Evolutionary conservation across 306 rosid genomes (phyloP), one percentile per base, ranked within the genome.

Genomic region (Vigna mungo): DNA sequence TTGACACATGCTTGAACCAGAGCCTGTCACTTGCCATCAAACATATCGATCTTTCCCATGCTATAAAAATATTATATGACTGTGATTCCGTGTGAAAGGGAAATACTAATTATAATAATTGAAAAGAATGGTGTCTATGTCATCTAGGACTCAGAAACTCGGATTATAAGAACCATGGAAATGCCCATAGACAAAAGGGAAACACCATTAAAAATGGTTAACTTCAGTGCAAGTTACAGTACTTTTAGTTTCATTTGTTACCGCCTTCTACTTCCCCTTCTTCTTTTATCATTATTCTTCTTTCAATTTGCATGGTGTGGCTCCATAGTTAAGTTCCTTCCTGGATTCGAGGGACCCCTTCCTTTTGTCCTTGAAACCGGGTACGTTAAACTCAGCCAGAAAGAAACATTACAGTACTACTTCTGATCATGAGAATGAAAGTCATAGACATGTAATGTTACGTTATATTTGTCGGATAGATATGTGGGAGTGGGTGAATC

Each of bases 351-450:
- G 2, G 94, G 91, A 18, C 81, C 92, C 43, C 93, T 92, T 51
- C 96, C 96, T 13, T 89, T 90, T 60, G 44, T 81, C 1, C 87
- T 89, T 7, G 87, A 90, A 86, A 88, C 96, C 0, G 93, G 98
- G 96, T 90, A 18, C 49, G 85, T 73, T 25, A 27, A 14, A 71
- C 21, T 58, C 25, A 5, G 23, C 60, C 5, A 60, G 3, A 14
- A 25, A 25, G 2, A 30, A 30, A 30, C 34, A 30, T 30, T 4
- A 30, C 34, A 30, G 34, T 30, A 4, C 34, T 30, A 30, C 34
- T 30, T 30, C 34, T 30, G 34, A 30, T 30, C 34, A 30, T 30
- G 34, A 5, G 25, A 37, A 25, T 2, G 46, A 41, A 41, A 41
- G 1, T 25, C 0, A 17, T 13, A 6, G 4, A 32, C 18, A 59